Base-by-base conservation (phyloP, 2,329 filamentous ascomycete genomes). In the Fusarium sp. region DNA sequence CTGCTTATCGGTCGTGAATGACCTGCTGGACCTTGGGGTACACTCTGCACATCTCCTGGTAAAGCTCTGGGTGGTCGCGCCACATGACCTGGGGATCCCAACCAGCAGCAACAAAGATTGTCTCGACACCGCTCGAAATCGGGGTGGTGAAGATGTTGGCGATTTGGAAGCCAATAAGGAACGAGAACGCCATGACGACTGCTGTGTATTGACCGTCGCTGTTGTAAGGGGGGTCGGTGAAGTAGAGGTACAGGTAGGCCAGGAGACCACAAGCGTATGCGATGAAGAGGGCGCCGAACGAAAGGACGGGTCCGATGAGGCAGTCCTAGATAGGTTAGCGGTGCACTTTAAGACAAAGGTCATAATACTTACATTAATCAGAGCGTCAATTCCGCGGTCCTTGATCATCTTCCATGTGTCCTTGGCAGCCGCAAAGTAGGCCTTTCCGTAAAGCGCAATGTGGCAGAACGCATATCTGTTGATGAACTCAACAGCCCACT, bases 381-480 rank as follows among this genome's bases (percentile, higher is more conserved):
- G 89, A 0, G 94, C 95, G 77, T 98, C 95, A 69, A 98, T 92
- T 35, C 96, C 96, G 38, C 96, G 93, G 79, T 97, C 90, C 81
- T 95, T 96, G 86, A 98, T 95, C 93, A 97, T 94, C 66, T 79
- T 90, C 94, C 94, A 97, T 0, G 94, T 97, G 76, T 94, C 94
- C 83, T 97, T 98, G 41, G 95, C 95, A 1, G 95, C 93, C 2
- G 90, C 87, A 62, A 98, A 89, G 80, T 98, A 98, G 2, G 93
- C 85, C 82, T 97, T 97, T 24, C 96, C 96, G 80, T 98, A 98
- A 1, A 98, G 87, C 0, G 96, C 95, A 79, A 98, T 97, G 80
- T 98, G 94, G 36, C 91, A 95, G 83, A 97, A 98, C 2, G 95
- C 95, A 76, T 97, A 98, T 76, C 94, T 91, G 83, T 98, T 98